Evolutionary conservation across 331 rosid species (phyloP).

Genomic region (Quercus lobata): DNA sequence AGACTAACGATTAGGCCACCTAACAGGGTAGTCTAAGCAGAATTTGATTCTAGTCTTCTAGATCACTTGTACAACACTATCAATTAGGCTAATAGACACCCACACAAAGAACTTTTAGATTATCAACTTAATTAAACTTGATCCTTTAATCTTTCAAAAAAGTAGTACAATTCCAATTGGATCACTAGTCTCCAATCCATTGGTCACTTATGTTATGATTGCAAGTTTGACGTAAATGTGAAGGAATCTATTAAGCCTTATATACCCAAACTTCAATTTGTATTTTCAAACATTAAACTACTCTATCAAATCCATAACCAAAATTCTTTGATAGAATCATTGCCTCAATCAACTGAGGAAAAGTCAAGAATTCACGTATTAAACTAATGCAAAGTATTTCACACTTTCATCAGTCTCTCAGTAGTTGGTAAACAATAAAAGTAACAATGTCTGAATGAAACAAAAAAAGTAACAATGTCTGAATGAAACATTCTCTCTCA

Average conservation of each 20-base stretch:
- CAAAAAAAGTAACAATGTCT: constrained; percentile 6
- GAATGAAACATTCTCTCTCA: constrained; percentile 3
- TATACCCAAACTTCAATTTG: neutral
- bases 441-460: constrained; percentile 4
- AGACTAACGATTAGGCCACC: neutral
- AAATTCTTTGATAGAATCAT: constrained; percentile 18
- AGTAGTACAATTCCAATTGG: neutral
- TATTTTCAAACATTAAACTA: neutral
- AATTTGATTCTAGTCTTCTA: neutral
- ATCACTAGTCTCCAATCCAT: neutral
- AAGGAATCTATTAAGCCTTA: neutral
- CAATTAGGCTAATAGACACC: too few relatives aligned
- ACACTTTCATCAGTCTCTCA: constrained; percentile 23
- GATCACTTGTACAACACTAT: too few relatives aligned
- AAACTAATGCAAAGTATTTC: constrained; percentile 7
- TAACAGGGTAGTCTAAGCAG: too few relatives aligned
- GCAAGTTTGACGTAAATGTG: constrained; percentile 13
- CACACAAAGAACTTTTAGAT: too few relatives aligned
- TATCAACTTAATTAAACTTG: neutral
- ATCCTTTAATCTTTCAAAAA: neutral
- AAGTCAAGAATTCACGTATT: constrained; percentile 36
- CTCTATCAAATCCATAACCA: neutral
- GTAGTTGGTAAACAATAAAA: neutral
- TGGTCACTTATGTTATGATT: constrained; percentile 17
- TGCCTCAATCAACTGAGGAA: constrained; percentile 18